Evolutionary conservation across 805 yeast genomes (phyloP).

Genomic region (Kodamaea neixiangensis): DNA sequence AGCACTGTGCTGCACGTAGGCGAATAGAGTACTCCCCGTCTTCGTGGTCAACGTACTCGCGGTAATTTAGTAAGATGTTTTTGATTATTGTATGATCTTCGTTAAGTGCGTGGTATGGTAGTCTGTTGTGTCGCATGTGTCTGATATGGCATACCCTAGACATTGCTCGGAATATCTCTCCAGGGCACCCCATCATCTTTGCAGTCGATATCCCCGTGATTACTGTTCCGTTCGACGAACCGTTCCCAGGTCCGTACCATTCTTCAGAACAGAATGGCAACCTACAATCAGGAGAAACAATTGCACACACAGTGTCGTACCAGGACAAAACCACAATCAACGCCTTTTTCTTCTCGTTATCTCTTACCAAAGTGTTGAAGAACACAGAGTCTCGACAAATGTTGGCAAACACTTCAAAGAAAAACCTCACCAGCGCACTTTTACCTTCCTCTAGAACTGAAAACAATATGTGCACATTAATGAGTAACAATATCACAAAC

Average conservation of each 20-base stretch:
- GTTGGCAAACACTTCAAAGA: conserved; percentile 50
- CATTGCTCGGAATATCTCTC: conserved; percentile 52
- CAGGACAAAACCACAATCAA: conserved; percentile 55
- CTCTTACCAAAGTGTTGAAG: conserved; percentile 40
- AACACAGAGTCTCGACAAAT: conserved; percentile 46
- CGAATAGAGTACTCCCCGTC: conserved; percentile 39
- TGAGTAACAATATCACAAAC: conserved; percentile 49
- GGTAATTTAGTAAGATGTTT: conserved; percentile 39
- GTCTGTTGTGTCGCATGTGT: conserved; percentile 21
- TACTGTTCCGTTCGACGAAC: conserved; percentile 16
- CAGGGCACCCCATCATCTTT: conserved; percentile 62
- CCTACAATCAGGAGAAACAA: conserved; percentile 58
- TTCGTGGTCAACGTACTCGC: conserved; percentile 44
- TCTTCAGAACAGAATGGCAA: conserved; percentile 52
- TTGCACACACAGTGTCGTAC: conserved; percentile 60
- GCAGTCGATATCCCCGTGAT: conserved; percentile 45
- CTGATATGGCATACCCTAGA: conserved; percentile 45
- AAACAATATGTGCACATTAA: conserved; percentile 56
- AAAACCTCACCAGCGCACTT: conserved; percentile 51
- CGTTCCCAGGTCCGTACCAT: conserved; percentile 49
- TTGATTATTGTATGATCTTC: conserved; percentile 35
- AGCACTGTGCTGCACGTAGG: conserved; percentile 56
- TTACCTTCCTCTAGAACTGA: conserved; percentile 57
- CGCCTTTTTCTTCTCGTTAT: conserved; percentile 50
- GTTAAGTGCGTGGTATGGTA: not conserved